Evolutionary conservation across 2,329 filamentous ascomycete species (phyloP).

Genomic region (Phialocephala sp.): DNA sequence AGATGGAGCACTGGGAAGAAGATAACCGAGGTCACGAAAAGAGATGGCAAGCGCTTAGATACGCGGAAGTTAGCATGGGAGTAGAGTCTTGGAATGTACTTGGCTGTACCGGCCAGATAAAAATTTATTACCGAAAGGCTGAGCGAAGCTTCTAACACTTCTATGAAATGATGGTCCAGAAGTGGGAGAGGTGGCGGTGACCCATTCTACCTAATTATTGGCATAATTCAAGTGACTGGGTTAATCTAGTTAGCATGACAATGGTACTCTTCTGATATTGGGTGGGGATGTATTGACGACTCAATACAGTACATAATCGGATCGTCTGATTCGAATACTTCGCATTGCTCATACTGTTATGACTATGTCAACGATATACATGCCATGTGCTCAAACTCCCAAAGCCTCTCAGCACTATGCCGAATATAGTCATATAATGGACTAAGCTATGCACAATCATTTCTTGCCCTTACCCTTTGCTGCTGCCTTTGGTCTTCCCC

Average conservation of each 20-base stretch:
- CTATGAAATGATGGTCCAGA: too few relatives aligned
- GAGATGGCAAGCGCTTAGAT: constrained; percentile 33
- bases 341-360: background rate
- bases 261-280: too few relatives aligned
- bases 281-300: too few relatives aligned
- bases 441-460: constrained; percentile 16
- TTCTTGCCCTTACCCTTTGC: constrained; percentile 40
- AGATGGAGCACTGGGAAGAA: constrained; percentile 50
- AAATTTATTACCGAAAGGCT: too few relatives aligned
- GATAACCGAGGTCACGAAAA: constrained; percentile 35
- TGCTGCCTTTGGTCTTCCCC: constrained; percentile 31
- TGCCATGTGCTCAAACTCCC: background rate
- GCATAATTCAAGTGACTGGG: too few relatives aligned
- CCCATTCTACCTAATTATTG: too few relatives aligned
- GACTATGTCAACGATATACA: background rate
- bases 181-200: too few relatives aligned
- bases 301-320: background rate
- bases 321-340: background rate
- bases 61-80: constrained; percentile 40
- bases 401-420: background rate
- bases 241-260: too few relatives aligned
- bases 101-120: too few relatives aligned
- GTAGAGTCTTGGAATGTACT: background rate
- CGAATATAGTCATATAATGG: background rate
- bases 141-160: too few relatives aligned